Conservation (phyloP, 2,329 filamentous ascomycete species). For the Thermothelomyces thermophilus region DNA sequence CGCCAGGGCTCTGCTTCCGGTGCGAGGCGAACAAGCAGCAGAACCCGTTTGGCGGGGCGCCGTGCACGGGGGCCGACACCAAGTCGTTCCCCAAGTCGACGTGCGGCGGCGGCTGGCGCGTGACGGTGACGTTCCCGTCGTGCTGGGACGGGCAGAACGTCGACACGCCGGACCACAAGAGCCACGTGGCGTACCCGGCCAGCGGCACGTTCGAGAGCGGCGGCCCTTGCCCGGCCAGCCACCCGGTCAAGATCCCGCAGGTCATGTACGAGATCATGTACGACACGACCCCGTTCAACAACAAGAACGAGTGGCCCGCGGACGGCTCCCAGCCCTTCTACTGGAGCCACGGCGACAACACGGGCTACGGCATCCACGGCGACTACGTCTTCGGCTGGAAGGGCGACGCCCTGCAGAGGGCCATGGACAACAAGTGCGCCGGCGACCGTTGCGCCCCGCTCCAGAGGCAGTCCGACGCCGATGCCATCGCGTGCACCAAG, state of each 20-base stretch:
- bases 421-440: constrained; percentile 30
- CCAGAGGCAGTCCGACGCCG: constrained; percentile 13
- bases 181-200: constrained; percentile 41
- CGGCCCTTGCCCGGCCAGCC: constrained; percentile 20
- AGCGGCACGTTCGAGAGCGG: constrained; percentile 26
- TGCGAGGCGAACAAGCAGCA: constrained; percentile 21
- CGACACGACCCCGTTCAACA: constrained; percentile 30
- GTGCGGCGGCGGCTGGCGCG: constrained; percentile 38
- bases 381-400: constrained; percentile 37
- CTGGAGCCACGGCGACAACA: constrained; percentile 31
- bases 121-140: constrained; percentile 37
- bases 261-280: constrained; percentile 26
- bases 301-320: constrained; percentile 14
- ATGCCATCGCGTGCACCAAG: constrained; percentile 15
- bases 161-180: constrained; percentile 39
- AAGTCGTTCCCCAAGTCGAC: constrained; percentile 34
- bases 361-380: constrained; percentile 34
- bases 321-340: constrained; percentile 29
- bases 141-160: constrained; percentile 51
- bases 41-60: constrained; percentile 21
- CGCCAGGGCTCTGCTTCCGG: constrained; percentile 20
- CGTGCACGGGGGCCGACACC: constrained; percentile 24
- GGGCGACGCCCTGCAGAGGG: constrained; percentile 31
- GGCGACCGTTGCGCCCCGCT: constrained; percentile 10
- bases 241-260: constrained; percentile 24